Evolutionary conservation across 2,329 filamentous ascomycete genomes (phyloP), one percentile per base, ranked within the genome.

Genomic region (Trichoderma sp.): DNA sequence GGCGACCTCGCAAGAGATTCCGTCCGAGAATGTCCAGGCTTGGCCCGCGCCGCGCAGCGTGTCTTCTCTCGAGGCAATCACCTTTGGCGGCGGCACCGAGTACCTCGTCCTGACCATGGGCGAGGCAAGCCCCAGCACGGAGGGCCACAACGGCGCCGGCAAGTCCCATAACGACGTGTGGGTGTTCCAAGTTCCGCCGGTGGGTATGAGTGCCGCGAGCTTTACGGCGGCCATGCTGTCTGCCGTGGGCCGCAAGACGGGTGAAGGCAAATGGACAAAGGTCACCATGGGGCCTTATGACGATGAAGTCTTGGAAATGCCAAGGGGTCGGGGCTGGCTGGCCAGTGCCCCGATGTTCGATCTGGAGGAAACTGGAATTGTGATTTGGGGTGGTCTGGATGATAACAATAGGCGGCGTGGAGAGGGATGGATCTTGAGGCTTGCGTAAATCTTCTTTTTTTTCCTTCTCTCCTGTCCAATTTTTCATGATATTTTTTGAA

Each of bases 361-460:
- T 69, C 75, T 89, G 39, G 87, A 89, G 75, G 85, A 87, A 74
- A 84, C 82, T 42, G 86, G 82, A 4, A 80, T 91, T 13, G 75
- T 90, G 32, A 72, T 91, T 12, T 88, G 86, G 80, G 89, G 89
- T 39, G 89, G 89, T 1, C 63, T 89, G 67, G 80, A 81, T 53
- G 83, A 82, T 45, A 78, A 79, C 19, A 85, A 86, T 70, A 76
- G 78, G 72, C 79, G 85, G 54, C 74, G 88, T 53, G 86, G 84
- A 42, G 88, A 90, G 75, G 88, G 86, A 3, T 91, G 88, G 88
- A 86, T 90, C 57, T 78, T 91, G 72, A 82, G 85, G 68, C 77
- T 90, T 68, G 82, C 80, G n/a, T 73, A 72, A 66, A 64, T n/a
- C 27, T 50, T 54, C n/a, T 1, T 35, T 54, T 56, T n/a, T 37